Evolutionary conservation across 306 rosid genomes (phyloP).

Genomic region (Trifolium pratense): DNA sequence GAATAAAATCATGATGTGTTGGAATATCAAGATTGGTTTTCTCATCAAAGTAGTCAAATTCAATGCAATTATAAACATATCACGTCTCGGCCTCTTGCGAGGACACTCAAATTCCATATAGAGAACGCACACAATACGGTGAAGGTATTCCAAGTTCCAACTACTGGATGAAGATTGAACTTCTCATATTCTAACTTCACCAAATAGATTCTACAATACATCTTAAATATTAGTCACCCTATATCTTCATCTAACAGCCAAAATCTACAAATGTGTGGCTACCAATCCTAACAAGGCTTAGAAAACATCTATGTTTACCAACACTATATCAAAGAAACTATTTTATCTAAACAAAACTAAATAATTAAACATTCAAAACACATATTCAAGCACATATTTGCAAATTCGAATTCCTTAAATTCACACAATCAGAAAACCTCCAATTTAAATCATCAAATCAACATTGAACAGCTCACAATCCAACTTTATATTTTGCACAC

Average conservation of each 20-base stretch:
- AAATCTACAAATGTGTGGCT: background rate
- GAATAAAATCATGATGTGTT: background rate
- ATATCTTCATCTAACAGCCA: background rate
- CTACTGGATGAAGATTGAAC: background rate
- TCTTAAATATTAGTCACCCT: background rate
- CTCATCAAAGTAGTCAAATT: background rate
- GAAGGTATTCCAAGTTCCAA: background rate
- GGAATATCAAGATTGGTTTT: background rate
- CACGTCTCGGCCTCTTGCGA: background rate
- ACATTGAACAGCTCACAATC: background rate
- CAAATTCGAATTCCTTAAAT: background rate
- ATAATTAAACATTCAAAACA: constrained; percentile 11
- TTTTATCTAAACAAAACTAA: background rate
- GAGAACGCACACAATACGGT: background rate
- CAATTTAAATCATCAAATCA: background rate
- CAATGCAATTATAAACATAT: background rate
- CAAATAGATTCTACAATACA: background rate
- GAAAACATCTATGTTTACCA: background rate
- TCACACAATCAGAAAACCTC: background rate
- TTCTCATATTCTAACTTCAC: background rate
- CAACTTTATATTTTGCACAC: background rate
- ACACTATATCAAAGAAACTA: background rate
- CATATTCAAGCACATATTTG: background rate
- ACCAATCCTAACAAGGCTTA: background rate
- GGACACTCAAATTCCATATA: background rate